Evolutionary conservation across 192 early-diverging fungal species (phyloP).

Genomic region (Powellomyces hirtus): DNA sequence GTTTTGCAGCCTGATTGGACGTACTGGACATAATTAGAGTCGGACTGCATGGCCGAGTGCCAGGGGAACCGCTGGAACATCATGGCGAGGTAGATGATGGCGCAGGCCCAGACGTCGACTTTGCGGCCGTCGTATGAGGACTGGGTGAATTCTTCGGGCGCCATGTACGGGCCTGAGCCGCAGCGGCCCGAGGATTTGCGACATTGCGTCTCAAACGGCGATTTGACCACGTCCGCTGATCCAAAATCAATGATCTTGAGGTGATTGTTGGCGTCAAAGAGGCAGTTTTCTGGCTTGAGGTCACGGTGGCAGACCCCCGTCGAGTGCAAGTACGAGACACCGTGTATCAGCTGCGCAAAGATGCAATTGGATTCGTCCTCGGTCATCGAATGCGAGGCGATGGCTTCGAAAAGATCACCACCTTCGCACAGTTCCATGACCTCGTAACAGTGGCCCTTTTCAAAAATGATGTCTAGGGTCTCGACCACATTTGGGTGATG

Average conservation of each 20-base stretch:
- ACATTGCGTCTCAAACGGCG: conserved; percentile 61
- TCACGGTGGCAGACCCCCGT: conserved; percentile 87
- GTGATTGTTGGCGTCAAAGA: conserved; percentile 64
- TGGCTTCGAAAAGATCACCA: conserved; percentile 79
- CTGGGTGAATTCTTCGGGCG: conserved; percentile 75
- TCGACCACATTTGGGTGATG: conserved; percentile 18
- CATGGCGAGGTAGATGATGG: conserved; percentile 43
- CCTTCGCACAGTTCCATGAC: conserved; percentile 86
- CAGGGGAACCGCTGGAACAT: conserved; percentile 49
- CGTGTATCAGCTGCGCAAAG: conserved; percentile 85
- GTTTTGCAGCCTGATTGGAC: not conserved
- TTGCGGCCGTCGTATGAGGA: conserved; percentile 76
- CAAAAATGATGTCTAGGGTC: conserved; percentile 14
- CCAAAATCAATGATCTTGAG: conserved; percentile 97
- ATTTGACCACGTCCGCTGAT: conserved; percentile 83
- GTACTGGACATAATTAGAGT: conserved; percentile 35
- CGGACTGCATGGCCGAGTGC: conserved; percentile 33
- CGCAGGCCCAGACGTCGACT: conserved; percentile 87
- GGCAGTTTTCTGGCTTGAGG: conserved; percentile 70
- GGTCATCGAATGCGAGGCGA: conserved; percentile 30
- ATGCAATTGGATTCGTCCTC: conserved; percentile 31
- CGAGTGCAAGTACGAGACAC: conserved; percentile 81
- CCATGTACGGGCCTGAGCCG: conserved; percentile 74
- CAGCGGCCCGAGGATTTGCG: not conserved
- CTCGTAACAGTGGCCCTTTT: conserved; percentile 31